Base-by-base conservation (phyloP, 768 basidiomycete genomes). In the Lactarius deliciosus region DNA sequence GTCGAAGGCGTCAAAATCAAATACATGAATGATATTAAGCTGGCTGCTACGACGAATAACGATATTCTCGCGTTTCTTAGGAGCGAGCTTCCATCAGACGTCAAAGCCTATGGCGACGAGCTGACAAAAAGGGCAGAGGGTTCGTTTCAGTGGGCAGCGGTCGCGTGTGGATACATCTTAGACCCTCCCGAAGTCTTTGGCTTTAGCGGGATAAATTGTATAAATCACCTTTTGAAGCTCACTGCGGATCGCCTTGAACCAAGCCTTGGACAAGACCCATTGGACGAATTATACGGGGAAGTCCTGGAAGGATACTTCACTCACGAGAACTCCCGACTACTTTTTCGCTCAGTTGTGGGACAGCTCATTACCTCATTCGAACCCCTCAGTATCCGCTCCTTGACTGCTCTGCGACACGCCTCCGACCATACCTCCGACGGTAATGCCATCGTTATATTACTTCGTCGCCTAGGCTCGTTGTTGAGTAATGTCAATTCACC, bases 401-500 rank as follows among this genome's bases (percentile, higher is more conserved):
- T 59, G 9, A 43, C 58, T 3, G 1, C 36, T 25, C 8, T 59
- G n/a, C 36, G 58, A 41, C 58, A 34, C 34, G 34, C 9, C 9
- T 34, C 34, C 8, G 11, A 36, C n/a, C 8, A 30, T 16, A 0
- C 56, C 34, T 34, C 34, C 34, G 34, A 34, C 8, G 9, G 18
- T 18, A 16, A 40, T 6, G 40, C 15, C 20, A 6, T 60, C 20
- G 25, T 28, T 28, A n/a, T 10, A 7, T 41, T 47, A 7, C 34
- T 60, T 13, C 18, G 22, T 25, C 34, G 38, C 38, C 38, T 60
- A 5, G 59, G 59, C 28, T 60, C 59, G 0, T 30, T 60, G 38
- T 22, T 60, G n/a, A 60, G 40, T 15, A 60, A 60, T 30, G 59
- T 60, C 38, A 43, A 34, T 28, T 18, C 59, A 60, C 10, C 10